Percentiles rank a stretch among this genome's conserved stretches.
Conservation (phyloP, 331 rosid genomes). For the Prunus yedoensis region DNA sequence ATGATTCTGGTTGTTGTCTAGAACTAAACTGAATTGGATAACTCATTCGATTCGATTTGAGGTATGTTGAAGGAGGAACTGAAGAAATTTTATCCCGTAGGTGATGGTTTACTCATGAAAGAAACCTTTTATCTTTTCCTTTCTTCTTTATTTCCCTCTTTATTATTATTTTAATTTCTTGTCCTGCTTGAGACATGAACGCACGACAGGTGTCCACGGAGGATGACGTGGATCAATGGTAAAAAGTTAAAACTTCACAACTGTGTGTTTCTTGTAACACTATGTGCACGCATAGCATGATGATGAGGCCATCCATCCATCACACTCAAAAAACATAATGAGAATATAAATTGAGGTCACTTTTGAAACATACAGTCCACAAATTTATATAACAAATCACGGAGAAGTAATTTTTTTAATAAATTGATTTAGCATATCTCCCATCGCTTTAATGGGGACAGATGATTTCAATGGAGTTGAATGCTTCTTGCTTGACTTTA, state of each 20-base stretch:
- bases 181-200: neutral
- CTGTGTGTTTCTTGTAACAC: neutral
- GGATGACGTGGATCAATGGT: neutral
- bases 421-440: neutral
- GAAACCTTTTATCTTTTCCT: neutral
- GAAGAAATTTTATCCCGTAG: too few species aligned
- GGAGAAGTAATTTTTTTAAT: neutral
- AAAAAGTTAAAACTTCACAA: neutral
- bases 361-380: neutral
- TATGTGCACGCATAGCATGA: neutral
- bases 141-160: neutral
- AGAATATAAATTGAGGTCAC: neutral
- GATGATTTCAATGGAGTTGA: constrained; percentile 3
- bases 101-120: too few species aligned
- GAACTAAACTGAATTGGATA: too few species aligned
- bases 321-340: neutral
- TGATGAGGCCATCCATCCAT: neutral
- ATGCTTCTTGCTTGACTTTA: constrained; percentile 3
- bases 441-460: constrained; percentile 9
- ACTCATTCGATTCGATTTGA: too few species aligned
- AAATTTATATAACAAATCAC: neutral
- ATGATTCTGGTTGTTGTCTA: too few species aligned
- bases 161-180: neutral
- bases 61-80: too few species aligned
- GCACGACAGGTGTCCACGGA: neutral